Conservation (phyloP, 805 yeast species). For the Kluyveromyces nonfermentans region DNA sequence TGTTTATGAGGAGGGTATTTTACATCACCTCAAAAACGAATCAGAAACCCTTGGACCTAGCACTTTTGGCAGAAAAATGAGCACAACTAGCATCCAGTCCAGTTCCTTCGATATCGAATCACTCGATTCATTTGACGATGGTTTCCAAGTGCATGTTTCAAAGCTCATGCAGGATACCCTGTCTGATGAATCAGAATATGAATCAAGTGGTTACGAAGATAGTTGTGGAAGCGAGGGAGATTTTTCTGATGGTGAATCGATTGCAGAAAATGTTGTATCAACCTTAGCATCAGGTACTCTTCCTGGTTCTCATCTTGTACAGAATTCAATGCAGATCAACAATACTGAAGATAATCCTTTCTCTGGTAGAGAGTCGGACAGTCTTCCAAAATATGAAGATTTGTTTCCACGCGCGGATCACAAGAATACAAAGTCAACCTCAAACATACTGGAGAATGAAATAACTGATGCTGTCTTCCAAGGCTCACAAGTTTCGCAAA, state of each 20-base stretch:
- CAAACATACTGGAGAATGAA: not conserved
- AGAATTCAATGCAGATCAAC: not conserved
- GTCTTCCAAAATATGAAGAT: slow-evolving; percentile 66
- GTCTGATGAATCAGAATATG: slow-evolving; percentile 22
- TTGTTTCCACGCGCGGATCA: slow-evolving; percentile 49
- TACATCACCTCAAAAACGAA: slow-evolving; percentile 23
- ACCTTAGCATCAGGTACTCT: not conserved
- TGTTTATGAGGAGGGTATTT: slow-evolving; percentile 31
- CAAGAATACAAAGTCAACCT: slow-evolving; percentile 4
- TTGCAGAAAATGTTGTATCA: not conserved
- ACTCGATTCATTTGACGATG: slow-evolving; percentile 26
- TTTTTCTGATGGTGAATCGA: slow-evolving; percentile 5
- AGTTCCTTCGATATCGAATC: slow-evolving; percentile 23
- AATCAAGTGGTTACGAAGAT: slow-evolving; percentile 24
- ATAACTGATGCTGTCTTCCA: not conserved
- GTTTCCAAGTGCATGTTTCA: slow-evolving; percentile 25
- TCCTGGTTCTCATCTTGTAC: not conserved
- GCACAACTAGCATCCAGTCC: slow-evolving; percentile 22
- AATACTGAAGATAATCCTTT: not conserved
- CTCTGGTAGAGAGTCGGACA: slow-evolving; percentile 29
- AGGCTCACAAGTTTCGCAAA: not conserved
- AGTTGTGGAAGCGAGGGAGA: slow-evolving; percentile 13
- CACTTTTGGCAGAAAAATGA: slow-evolving; percentile 12
- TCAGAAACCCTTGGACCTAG: slow-evolving; percentile 4
- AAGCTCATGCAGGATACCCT: slow-evolving; percentile 26